A percentile compares a stretch with the other conserved stretches of the same genome.
Conservation (phyloP, 2,329 filamentous ascomycete genomes). For the Exophiala aquamarina region DNA sequence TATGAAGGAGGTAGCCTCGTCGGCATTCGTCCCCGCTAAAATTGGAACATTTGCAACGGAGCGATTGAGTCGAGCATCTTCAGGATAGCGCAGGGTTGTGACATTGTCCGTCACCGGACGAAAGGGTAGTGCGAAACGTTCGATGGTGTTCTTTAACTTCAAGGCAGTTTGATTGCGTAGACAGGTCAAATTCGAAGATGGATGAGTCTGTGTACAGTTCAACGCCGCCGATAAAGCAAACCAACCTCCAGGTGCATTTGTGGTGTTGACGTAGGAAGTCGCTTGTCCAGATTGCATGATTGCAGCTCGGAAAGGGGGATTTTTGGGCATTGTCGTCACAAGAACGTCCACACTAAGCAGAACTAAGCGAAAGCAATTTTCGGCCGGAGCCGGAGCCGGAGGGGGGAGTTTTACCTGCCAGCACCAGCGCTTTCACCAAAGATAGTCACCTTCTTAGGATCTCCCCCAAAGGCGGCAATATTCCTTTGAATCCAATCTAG, state of each 20-base stretch:
- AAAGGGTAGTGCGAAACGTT: slow-evolving; percentile 20
- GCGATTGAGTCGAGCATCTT: slow-evolving; percentile 11
- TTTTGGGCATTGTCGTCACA: slow-evolving; percentile 18
- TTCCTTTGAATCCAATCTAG: slow-evolving; percentile 36
- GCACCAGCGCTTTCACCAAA: slow-evolving; percentile 37
- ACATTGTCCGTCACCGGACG: slow-evolving; percentile 22
- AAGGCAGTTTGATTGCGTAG: slow-evolving; percentile 22
- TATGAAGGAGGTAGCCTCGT: slow-evolving; percentile 26
- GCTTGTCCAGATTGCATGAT: slow-evolving; percentile 29
- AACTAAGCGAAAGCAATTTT: no score
- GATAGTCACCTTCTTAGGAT: slow-evolving; percentile 37
- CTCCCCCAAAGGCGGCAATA: slow-evolving; percentile 35
- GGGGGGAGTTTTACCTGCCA: no score
- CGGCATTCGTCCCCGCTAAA: slow-evolving; percentile 28
- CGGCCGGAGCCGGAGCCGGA: no score
- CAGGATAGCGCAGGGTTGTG: slow-evolving; percentile 16
- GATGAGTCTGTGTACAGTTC: slow-evolving; percentile 8
- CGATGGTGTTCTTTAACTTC: slow-evolving; percentile 23
- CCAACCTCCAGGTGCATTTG: slow-evolving; percentile 4
- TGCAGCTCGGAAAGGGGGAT: slow-evolving; percentile 28
- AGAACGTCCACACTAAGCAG: slow-evolving; percentile 24
- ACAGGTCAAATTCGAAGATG: slow-evolving; percentile 19
- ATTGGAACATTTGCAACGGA: slow-evolving; percentile 28
- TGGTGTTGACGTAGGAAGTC: slow-evolving; percentile 8
- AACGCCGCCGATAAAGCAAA: not conserved